A percentile compares a stretch with the other conserved stretches of the same genome.
phyloP scores from a whole-genome alignment of 139 green algal genomes.

The Volvox africanus region DNA sequence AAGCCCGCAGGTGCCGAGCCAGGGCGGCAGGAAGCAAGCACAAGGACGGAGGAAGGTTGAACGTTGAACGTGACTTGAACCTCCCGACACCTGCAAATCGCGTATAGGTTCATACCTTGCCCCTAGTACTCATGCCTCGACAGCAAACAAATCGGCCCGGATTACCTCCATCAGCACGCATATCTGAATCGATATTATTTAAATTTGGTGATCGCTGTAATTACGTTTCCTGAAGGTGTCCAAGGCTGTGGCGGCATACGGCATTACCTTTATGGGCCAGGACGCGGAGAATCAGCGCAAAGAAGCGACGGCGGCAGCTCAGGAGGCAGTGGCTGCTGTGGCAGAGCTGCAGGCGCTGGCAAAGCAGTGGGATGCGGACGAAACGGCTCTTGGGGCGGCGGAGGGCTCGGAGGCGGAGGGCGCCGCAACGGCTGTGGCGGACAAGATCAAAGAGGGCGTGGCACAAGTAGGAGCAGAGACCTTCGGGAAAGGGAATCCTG shows the following conservation, averaged over 20 bases:
- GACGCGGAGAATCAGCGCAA: neutral
- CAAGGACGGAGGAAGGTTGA: no score
- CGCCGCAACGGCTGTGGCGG: neutral
- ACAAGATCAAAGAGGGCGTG: neutral
- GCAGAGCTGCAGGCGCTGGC: neutral
- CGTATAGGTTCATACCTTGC: no score
- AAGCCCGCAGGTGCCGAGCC: no score
- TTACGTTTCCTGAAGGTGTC: slow-evolving; percentile 3
- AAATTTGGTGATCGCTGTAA: neutral
- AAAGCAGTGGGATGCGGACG: neutral
- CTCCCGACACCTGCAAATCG: no score
- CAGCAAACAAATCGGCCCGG: no score
- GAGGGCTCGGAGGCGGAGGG: slow-evolving; percentile 2
- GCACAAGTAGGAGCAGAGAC: neutral
- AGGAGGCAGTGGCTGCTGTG: slow-evolving; percentile 1
- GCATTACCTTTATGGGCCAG: slow-evolving; percentile 24
- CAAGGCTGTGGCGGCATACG: slow-evolving; percentile 24
- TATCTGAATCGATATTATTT: neutral
- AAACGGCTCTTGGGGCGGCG: neutral
- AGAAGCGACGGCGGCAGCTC: slow-evolving; percentile 1
- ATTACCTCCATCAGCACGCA: neutral
- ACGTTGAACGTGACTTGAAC: no score
- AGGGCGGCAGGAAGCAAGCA: no score
- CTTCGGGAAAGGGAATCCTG: no score
- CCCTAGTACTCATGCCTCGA: no score